phyloP scores from a whole-genome alignment of 768 basidiomycete species.

The Symmetrospora coprosmae region DNA sequence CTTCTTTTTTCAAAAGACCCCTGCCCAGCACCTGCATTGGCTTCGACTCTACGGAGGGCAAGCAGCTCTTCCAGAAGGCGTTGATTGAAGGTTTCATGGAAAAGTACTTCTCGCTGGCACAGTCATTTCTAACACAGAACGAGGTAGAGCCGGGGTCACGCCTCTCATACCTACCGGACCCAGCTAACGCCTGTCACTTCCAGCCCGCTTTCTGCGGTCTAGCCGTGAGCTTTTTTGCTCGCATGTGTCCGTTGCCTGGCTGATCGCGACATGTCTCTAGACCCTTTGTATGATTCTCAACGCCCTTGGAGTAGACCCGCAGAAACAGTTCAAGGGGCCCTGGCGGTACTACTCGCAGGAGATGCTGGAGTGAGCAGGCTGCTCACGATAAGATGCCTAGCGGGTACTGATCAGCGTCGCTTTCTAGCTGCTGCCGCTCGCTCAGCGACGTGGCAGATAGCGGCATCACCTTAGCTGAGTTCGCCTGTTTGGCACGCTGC shows the following conservation, averaged over 20 bases:
- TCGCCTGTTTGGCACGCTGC: conserved; percentile 30
- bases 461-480: conserved; percentile 31
- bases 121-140: conserved; percentile 25
- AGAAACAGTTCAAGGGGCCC: conserved; percentile 24
- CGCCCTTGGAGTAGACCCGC: conserved; percentile 30
- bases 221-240: background rate
- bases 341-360: conserved; percentile 26
- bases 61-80: conserved; percentile 20
- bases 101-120: conserved; percentile 27
- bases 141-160: conserved; percentile 7
- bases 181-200: background rate
- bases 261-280: background rate
- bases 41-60: conserved; percentile 24
- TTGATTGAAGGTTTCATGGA: conserved; percentile 26
- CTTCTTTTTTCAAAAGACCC: conserved; percentile 29
- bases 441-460: conserved; percentile 21
- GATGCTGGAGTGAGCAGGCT: background rate
- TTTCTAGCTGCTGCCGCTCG: conserved; percentile 10
- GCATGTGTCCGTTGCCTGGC: background rate
- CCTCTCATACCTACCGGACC: background rate
- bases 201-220: conserved; percentile 29
- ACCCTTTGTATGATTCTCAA: conserved; percentile 31
- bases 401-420: too few relatives aligned
- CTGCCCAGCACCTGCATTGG: conserved; percentile 25
- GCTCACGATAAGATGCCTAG: background rate